Base-by-base conservation (phyloP, 306 rosid genomes). In the Ziziphus jujuba region DNA sequence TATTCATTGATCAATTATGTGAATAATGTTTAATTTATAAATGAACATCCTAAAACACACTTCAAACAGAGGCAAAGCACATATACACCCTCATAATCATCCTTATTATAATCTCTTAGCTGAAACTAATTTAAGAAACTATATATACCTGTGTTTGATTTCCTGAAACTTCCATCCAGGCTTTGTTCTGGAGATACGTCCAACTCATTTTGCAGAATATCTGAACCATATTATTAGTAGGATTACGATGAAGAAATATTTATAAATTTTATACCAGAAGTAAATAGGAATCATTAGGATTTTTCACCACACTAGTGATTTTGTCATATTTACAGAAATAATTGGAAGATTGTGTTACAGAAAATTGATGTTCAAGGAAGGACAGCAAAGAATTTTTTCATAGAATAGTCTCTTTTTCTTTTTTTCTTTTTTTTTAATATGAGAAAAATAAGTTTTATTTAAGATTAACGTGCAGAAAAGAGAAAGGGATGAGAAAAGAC, bases 151-250 rank as follows among this genome's bases (percentile, higher is more conserved):
- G 95, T 87, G 73, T 77, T 79, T 40, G 96, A 79, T 82, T 80
- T 89, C 78, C 92, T 65, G 82, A 89, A 89, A 82, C 98, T 92
- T 69, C 89, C 92, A 79, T 85, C 88, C 60, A 80, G 72, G 79
- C 95, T 84, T 71, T 66, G 87, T 49, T 81, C 90, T n/a, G 92
- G 86, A 72, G 96, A 89, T 52, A 67, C 75, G 53, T 89, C 89
- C 77, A 65, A 36, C 61, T 84, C 96, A 84, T 92, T 87, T 71
- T 84, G 98, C 70, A 66, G 65, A 82, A 67, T 82, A 77, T 87
- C 96, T 89, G 85, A 61, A 67, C 66, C 69, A 55, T 28, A 50
- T 69, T 44, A 62, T 44, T 15, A 48, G 43, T 38, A 79, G 61
- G 57, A 57, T 35, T 50, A 66, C 50, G 70, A 65, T 66, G 34